phyloP scores from a whole-genome alignment of 2,329 filamentous ascomycete species.

The Aspergillus glaucus region DNA sequence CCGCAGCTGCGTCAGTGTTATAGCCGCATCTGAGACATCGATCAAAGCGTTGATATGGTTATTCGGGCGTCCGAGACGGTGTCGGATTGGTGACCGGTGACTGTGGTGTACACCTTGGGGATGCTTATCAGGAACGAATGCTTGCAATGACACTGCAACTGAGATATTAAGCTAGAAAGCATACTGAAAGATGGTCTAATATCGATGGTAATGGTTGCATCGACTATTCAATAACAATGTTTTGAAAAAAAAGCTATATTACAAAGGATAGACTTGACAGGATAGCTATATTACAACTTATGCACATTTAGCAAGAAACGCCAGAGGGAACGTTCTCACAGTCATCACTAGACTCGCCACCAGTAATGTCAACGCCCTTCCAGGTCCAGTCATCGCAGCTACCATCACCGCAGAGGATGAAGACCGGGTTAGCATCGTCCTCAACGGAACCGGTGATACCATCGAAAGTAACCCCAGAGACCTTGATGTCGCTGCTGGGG shows the following conservation, averaged over 20 bases:
- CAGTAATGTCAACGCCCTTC: conserved; percentile 45
- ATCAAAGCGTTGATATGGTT: too few relatives aligned
- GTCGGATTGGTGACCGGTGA: too few relatives aligned
- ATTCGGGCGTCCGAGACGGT: too few relatives aligned
- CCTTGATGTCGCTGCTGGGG: conserved; percentile 35
- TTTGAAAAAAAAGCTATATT: background rate
- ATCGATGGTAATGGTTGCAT: too few relatives aligned
- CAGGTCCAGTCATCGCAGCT: conserved; percentile 46
- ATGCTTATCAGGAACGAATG: too few relatives aligned
- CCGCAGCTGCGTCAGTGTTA: too few relatives aligned
- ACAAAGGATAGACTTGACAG: background rate
- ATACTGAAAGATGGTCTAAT: too few relatives aligned
- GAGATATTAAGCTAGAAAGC: too few relatives aligned
- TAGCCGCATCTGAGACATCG: too few relatives aligned
- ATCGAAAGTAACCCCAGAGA: conserved; percentile 31
- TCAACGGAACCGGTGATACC: conserved; percentile 29
- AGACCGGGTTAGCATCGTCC: conserved; percentile 36
- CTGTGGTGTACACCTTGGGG: too few relatives aligned
- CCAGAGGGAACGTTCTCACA: conserved; percentile 38
- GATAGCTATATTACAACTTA: background rate
- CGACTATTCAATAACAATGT: background rate
- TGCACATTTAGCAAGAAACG: conserved; percentile 22
- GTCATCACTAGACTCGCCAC: conserved; percentile 41
- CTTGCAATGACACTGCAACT: too few relatives aligned
- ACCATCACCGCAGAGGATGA: conserved; percentile 50